A percentile compares a stretch with the other conserved stretches of the same genome.
These are phyloP conservation scores for Cryptosporidium xiaoi DNA, from an alignment of 169 alveolate genomes.

Conservation along the genomic window DNA sequence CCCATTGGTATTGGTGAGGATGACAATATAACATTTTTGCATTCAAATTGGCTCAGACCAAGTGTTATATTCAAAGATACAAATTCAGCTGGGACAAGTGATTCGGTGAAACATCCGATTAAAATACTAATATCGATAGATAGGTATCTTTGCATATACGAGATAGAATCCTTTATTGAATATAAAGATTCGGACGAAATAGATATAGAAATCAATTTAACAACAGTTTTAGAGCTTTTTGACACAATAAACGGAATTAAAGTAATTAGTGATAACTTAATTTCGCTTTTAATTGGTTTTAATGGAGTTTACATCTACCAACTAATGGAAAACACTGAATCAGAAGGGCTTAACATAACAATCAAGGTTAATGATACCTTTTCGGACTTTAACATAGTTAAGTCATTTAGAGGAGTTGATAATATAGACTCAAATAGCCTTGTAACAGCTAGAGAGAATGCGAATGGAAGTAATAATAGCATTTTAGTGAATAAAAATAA, in stretches of 20 bases:
- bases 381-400: no score
- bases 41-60: constrained; percentile 63
- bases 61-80: constrained; percentile 1
- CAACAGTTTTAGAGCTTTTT: constrained; percentile 20
- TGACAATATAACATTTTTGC: not conserved
- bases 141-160: constrained; percentile 30
- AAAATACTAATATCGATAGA: constrained; percentile 19
- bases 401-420: no score
- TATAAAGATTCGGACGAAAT: constrained; percentile 17
- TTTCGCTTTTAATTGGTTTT: constrained; percentile 13
- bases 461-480: not conserved
- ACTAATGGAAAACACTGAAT: constrained; percentile 18
- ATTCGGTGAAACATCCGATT: not conserved
- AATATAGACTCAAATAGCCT: no score
- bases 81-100: not conserved
- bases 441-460: not conserved
- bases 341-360: not conserved
- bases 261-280: constrained; percentile 19
- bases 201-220: constrained; percentile 1
- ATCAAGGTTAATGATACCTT: not conserved
- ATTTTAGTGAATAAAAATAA: not conserved
- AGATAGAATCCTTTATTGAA: constrained; percentile 11
- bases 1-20: not conserved
- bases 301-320: constrained; percentile 43
- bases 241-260: constrained; percentile 16